Evolutionary conservation across 2,329 filamentous ascomycete species (phyloP).

Genomic region (Monilinia polystroma): DNA sequence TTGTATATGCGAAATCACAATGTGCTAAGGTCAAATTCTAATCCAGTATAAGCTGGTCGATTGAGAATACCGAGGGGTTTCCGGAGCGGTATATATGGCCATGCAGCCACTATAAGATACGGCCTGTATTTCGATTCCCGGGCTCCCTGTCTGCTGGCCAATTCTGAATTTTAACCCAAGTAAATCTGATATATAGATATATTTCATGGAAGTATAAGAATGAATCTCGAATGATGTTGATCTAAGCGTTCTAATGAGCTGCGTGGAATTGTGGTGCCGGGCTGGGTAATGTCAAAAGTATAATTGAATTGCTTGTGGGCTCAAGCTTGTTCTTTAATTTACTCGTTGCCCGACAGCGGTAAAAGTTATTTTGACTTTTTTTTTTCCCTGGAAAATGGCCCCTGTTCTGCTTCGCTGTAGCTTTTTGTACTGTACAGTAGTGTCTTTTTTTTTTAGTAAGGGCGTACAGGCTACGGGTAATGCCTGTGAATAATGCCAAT

Average conservation of each 20-base stretch:
- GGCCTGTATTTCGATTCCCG: neutral
- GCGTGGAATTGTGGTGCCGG: neutral
- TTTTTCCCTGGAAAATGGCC: neutral
- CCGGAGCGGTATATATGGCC: conserved; percentile 7
- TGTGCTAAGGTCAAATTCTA: neutral
- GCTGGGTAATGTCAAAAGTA: conserved; percentile 2
- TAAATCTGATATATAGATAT: conserved; percentile 1
- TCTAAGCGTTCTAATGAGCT: neutral
- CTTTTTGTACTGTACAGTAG: neutral
- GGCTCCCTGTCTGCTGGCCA: neutral
- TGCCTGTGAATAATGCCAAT: neutral
- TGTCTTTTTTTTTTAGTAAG: neutral
- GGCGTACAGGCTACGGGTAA: neutral
- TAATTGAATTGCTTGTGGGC: conserved; percentile 7
- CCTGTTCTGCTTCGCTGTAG: conserved; percentile 9
- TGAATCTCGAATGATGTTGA: conserved; percentile 10
- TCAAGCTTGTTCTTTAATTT: conserved; percentile 1
- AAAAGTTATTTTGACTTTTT: conserved; percentile 21
- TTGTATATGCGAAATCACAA: neutral
- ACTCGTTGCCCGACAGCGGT: conserved; percentile 17
- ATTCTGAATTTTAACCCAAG: neutral
- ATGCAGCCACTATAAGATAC: conserved; percentile 10
- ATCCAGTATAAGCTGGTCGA: neutral
- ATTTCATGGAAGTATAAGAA: neutral
- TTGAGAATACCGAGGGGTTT: conserved; percentile 2